Evolutionary conservation across 108 stramenopile genomes (phyloP).

Genomic region (Nitzschia sp.): DNA sequence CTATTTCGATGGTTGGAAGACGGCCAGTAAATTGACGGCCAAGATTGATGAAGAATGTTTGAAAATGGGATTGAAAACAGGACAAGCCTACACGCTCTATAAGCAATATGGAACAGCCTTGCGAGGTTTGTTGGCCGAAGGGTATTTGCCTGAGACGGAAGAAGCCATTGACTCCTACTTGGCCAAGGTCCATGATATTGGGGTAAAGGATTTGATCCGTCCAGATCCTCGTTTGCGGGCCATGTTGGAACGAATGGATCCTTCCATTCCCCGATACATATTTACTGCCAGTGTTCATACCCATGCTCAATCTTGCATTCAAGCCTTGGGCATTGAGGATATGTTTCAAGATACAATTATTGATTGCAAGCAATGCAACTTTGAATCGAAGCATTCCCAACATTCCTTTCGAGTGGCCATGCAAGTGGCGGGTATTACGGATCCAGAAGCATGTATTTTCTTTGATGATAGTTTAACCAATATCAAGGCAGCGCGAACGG

Average conservation of each 20-base stretch:
- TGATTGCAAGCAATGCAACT: conserved; percentile 52
- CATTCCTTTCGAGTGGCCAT: conserved; percentile 59
- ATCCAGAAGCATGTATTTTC: conserved; percentile 57
- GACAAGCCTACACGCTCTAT: conserved; percentile 63
- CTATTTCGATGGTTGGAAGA: conserved; percentile 70
- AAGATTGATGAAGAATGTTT: conserved; percentile 70
- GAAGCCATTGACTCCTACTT: conserved; percentile 53
- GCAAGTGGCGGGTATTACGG: conserved; percentile 44
- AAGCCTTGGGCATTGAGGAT: conserved; percentile 59
- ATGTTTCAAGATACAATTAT: conserved; percentile 51
- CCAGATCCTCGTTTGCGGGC: conserved; percentile 46
- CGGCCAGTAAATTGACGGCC: conserved; percentile 45
- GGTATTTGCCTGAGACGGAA: conserved; percentile 44
- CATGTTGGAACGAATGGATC: conserved; percentile 52
- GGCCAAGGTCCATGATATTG: conserved; percentile 56
- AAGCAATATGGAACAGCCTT: conserved; percentile 66
- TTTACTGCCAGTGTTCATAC: conserved; percentile 63
- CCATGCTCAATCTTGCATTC: conserved; percentile 60
- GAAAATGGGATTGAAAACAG: conserved; percentile 32
- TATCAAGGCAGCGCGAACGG: conserved; percentile 44
- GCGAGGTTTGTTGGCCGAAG: conserved; percentile 59
- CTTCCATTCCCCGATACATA: conserved; percentile 59
- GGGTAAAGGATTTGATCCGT: conserved; percentile 33
- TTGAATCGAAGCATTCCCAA: conserved; percentile 62
- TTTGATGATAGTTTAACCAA: conserved; percentile 63